phyloP scores from a whole-genome alignment of 352 stramenopile genomes.

The Paralagenidium karlingii region DNA sequence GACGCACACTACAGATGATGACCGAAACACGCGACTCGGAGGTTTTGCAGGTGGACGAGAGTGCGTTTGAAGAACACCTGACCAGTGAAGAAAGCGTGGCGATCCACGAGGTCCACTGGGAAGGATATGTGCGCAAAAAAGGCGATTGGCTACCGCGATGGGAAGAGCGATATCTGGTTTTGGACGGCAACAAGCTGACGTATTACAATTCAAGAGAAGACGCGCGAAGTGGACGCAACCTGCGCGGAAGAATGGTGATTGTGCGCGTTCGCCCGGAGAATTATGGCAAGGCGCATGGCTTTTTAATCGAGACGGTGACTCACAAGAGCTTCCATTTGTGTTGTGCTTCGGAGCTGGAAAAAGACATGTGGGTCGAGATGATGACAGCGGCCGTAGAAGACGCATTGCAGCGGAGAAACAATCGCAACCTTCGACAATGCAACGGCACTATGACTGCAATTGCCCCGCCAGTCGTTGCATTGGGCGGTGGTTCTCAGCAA shows the following conservation, averaged over 20 bases:
- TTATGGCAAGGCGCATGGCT: slow-evolving; percentile 81
- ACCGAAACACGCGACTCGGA: too few species aligned
- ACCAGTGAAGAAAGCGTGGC: too few species aligned
- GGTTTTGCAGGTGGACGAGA: too few species aligned
- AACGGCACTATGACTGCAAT: slow-evolving; percentile 10
- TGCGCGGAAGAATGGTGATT: slow-evolving; percentile 74
- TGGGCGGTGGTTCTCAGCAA: slow-evolving; percentile 13
- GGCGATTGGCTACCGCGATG: slow-evolving; percentile 84
- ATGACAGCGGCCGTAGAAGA: slow-evolving; percentile 84
- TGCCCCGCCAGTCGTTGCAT: slow-evolving; percentile 7
- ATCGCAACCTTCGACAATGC: slow-evolving; percentile 1
- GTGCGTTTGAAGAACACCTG: too few species aligned
- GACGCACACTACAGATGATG: too few species aligned
- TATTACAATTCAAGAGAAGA: slow-evolving; percentile 86
- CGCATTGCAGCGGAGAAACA: slow-evolving; percentile 1
- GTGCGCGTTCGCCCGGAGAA: slow-evolving; percentile 71
- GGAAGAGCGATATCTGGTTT: slow-evolving; percentile 81
- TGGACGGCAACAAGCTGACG: slow-evolving; percentile 67
- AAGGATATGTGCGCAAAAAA: slow-evolving; percentile 84
- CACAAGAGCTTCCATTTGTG: slow-evolving; percentile 84
- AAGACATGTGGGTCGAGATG: slow-evolving; percentile 88
- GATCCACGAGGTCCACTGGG: slow-evolving; percentile 82
- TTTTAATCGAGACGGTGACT: slow-evolving; percentile 76
- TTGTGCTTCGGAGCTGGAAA: slow-evolving; percentile 77
- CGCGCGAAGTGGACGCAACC: slow-evolving; percentile 58